These are phyloP conservation scores for Clarireedia sp. DNA, from an alignment of 2,329 filamentous ascomycete species.

Conservation along the genomic window DNA sequence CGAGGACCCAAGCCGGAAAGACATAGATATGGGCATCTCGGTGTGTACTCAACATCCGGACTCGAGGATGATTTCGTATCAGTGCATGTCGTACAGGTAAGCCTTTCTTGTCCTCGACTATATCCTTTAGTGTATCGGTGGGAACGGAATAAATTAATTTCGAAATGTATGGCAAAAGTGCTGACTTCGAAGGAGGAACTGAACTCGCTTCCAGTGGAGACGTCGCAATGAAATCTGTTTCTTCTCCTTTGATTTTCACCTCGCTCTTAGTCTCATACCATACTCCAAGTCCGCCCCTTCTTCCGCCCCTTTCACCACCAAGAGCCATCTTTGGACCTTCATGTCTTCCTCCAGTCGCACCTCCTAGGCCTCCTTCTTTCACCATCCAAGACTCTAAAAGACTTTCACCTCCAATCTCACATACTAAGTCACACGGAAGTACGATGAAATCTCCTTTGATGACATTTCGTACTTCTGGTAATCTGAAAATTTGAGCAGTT, in stretches of 20 bases:
- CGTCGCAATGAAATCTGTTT: constrained; percentile 85
- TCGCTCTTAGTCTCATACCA: constrained; percentile 84
- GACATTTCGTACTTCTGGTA: constrained; percentile 71
- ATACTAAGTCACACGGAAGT: constrained; percentile 87
- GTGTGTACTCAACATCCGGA: constrained; percentile 76
- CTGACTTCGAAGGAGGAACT: constrained; percentile 52
- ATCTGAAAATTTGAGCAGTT: constrained; percentile 78
- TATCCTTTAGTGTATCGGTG: constrained; percentile 80
- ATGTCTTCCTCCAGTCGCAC: constrained; percentile 44
- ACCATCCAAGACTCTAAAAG: constrained; percentile 91
- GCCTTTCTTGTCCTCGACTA: constrained; percentile 65
- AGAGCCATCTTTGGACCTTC: constrained; percentile 39
- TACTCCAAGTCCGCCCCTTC: constrained; percentile 75
- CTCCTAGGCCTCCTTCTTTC: constrained; percentile 62
- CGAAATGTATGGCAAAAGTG: constrained; percentile 60
- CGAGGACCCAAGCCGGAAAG: constrained; percentile 83
- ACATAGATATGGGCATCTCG: constrained; percentile 93
- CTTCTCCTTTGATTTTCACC: constrained; percentile 75
- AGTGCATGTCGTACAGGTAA: constrained; percentile 70
- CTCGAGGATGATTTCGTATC: constrained; percentile 62
- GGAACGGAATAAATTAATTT: constrained; percentile 80
- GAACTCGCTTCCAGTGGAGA: constrained; percentile 54
- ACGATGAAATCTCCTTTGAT: constrained; percentile 84
- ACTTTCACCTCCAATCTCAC: constrained; percentile 75
- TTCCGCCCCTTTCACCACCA: constrained; percentile 47